A percentile compares a stretch with the other conserved stretches of the same genome.
phyloP scores from a whole-genome alignment of 306 rosid species.

The Corylus avellana region DNA sequence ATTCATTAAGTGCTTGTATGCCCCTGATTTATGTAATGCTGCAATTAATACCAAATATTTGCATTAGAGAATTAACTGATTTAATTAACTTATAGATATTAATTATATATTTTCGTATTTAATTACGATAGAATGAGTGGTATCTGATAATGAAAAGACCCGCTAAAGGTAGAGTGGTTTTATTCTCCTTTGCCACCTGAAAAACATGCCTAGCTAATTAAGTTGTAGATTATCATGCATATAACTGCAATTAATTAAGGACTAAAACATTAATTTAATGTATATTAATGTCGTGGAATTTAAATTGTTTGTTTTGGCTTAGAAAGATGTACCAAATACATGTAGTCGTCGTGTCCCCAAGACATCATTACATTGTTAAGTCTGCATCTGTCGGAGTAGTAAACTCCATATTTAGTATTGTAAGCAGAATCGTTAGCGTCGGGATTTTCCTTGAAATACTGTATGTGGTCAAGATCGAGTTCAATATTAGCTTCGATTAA shows the following conservation, averaged over 20 bases:
- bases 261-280: too few species aligned
- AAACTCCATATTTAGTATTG: slow-evolving; percentile 67
- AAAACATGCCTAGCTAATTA: not conserved
- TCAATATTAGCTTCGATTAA: not conserved
- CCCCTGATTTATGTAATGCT: slow-evolving; percentile 71
- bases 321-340: slow-evolving; percentile 60
- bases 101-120: not conserved
- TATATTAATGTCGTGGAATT: too few species aligned
- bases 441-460: slow-evolving; percentile 69
- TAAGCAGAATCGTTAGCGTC: slow-evolving; percentile 51
- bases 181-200: slow-evolving; percentile 75
- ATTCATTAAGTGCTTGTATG: slow-evolving; percentile 72
- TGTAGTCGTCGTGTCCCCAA: slow-evolving; percentile 93
- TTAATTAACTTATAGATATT: too few species aligned
- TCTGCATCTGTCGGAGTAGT: slow-evolving; percentile 69
- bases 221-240: not conserved
- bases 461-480: slow-evolving; percentile 25
- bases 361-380: slow-evolving; percentile 82
- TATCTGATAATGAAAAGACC: slow-evolving; percentile 81
- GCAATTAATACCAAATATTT: slow-evolving; percentile 24
- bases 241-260: not conserved
- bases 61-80: not conserved
- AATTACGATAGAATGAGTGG: slow-evolving; percentile 79
- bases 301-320: not conserved
- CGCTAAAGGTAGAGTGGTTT: slow-evolving; percentile 73